Evolutionary conservation across 2,329 filamentous ascomycete genomes (phyloP), one percentile per base, ranked within the genome.

Genomic region (Colletotrichum paranaense): DNA sequence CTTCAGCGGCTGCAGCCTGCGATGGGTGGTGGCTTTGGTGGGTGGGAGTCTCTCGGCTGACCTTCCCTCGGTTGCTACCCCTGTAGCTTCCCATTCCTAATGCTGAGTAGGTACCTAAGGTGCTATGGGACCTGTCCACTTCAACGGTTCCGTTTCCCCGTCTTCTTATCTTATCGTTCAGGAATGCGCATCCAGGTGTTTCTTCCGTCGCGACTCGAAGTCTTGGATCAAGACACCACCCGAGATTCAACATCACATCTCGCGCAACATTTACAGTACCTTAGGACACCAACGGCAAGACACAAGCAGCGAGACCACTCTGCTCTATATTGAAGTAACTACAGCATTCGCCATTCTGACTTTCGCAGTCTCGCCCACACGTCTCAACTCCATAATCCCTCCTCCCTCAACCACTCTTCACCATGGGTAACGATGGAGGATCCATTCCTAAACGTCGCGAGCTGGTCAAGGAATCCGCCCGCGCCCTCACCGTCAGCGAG

Each of bases 341-440:
- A 1, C 42, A 7, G 19, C 8, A 49, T 22, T 11, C 42, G 42
- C 8, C 11, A 26, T 42, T 5, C 4, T 4, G n/a, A 32, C 38
- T 42, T 8, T 7, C 38, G 6, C 24, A 19, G 65, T n/a, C 19
- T 19, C 14, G n/a, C 14, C 24, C 35, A 28, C 5, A 57, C 52
- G 56, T 52, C 49, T 62, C 26, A 62, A 66, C 32, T 42, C 42
- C 6, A 22, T 42, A 19, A 49, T 14, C 6, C 19, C 59, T 7
- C 9, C 9, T 22, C 24, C 8, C 28, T 28, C 12, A 22, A 19
- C 22, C 58, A 58, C n/a, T 69, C 46, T 26, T n/a, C 76, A 80
- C 65, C 78, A 98, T 99, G 97, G 97, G 97, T 81, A 99, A 99
- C 85, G 97, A 99, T 82, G 97, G 97, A 78, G 97, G 97, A 81